Base-by-base conservation (phyloP, 164 flowering plant species). In the Amborella trichopoda region DNA sequence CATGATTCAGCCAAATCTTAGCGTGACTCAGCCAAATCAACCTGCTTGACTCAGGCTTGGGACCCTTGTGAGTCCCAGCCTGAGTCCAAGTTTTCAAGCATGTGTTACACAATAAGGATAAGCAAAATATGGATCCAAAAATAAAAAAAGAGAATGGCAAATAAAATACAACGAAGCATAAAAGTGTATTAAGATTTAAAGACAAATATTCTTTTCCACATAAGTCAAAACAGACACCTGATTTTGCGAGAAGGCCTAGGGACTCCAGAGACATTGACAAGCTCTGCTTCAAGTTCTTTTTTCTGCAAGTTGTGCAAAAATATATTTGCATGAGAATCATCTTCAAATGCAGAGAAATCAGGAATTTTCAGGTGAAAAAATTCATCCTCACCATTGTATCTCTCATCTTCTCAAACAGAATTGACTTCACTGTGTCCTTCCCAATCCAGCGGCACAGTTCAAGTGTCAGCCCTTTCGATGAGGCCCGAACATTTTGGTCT, bases 381-480 rank as follows among this genome's bases (percentile, higher is more conserved):
- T 38, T 19, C n/a, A 18, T 30, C 21, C 65, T 40, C 64, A 93
- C 99, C 99, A 93, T 93, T 19, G 96, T 81, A 71, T 93, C 99
- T 41, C 99, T 55, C 99, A 93, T 93, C 49, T 93, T 93, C 70
- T 93, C 99, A 67, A 93, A 77, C 58, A 93, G 68, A 30, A 88
- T 88, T 22, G 95, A 77, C 50, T 88, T 93, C 14, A 93, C 95
- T 24, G 94, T 76, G 24, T 93, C 99, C 63, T 93, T 93, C 20
- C 99, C 96, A 58, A 88, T 88, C 99, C 99, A 93, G 33, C 99
- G 99, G 52, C 95, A 93, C 55, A 93, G 86, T 71, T 93, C 99
- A 40, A 93, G 80, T 10, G 99, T 93, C 68, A 93, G 58, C 21
- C 99, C 99, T 66, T 93, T 93, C 5, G 99, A 77, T n/a, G 77